Percentiles rank a stretch among this genome's conserved stretches.
Conservation (phyloP, 169 alveolate species). For the Plasmodium sp. region DNA sequence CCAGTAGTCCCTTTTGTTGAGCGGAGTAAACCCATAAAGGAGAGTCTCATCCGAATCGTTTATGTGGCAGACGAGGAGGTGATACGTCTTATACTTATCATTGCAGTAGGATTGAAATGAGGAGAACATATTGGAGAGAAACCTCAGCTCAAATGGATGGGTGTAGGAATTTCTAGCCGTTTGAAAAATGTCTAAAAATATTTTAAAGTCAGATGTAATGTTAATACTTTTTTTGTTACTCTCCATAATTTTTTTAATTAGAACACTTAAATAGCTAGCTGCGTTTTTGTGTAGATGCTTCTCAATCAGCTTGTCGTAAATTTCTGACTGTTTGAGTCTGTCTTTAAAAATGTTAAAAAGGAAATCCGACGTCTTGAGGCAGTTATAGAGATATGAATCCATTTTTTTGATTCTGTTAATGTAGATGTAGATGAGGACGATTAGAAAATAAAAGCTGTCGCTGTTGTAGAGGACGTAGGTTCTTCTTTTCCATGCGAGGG, state of each 20-base stretch:
- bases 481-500: conserved; percentile 61
- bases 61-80: conserved; percentile 42
- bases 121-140: conserved; percentile 32
- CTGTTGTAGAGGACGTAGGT: conserved; percentile 48
- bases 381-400: conserved; percentile 57
- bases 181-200: conserved; percentile 26
- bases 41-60: conserved; percentile 49
- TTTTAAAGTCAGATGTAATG: conserved; percentile 18
- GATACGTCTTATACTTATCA: conserved; percentile 64
- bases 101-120: conserved; percentile 54
- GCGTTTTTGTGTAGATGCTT: conserved; percentile 65
- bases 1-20: conserved; percentile 51
- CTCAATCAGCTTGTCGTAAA: conserved; percentile 48
- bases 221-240: conserved; percentile 40
- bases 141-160: conserved; percentile 47
- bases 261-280: conserved; percentile 50
- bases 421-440: conserved; percentile 48
- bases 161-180: conserved; percentile 29
- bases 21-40: conserved; percentile 49
- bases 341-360: conserved; percentile 44
- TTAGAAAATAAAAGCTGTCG: conserved; percentile 38
- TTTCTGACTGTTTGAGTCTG: conserved; percentile 52
- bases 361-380: conserved; percentile 51
- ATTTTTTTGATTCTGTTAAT: conserved; percentile 48
- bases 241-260: conserved; percentile 61